phyloP scores from a whole-genome alignment of 768 basidiomycete species.

The Xerocomus brunneocitrinus region DNA sequence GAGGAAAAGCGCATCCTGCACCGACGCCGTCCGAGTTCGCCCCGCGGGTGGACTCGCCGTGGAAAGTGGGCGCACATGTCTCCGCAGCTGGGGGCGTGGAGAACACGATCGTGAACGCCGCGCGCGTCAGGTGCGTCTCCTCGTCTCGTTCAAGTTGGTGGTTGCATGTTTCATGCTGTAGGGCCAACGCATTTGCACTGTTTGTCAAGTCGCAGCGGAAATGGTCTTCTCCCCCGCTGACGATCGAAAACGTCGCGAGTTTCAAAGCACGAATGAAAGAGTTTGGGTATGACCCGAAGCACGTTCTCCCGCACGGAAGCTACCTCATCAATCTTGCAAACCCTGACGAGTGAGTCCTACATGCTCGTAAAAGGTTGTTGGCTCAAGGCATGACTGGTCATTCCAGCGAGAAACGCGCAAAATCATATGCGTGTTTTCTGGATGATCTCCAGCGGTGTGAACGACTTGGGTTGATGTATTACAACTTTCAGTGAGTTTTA shows the following conservation, averaged over 20 bases:
- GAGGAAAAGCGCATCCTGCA: slow-evolving; percentile 6
- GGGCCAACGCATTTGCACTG: slow-evolving; percentile 79
- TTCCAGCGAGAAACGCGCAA: slow-evolving; percentile 57
- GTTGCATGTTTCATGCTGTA: slow-evolving; percentile 17
- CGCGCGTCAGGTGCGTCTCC: slow-evolving; percentile 53
- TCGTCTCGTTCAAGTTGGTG: background rate
- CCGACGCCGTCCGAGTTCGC: slow-evolving; percentile 26
- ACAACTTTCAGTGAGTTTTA: slow-evolving; percentile 78
- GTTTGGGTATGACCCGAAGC: slow-evolving; percentile 55
- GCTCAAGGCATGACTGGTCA: background rate
- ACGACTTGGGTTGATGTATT: slow-evolving; percentile 63
- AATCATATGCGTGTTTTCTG: slow-evolving; percentile 74
- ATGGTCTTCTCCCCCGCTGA: slow-evolving; percentile 66
- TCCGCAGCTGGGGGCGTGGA: slow-evolving; percentile 79
- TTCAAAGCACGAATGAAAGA: slow-evolving; percentile 61
- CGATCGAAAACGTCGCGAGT: slow-evolving; percentile 42
- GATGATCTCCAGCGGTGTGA: slow-evolving; percentile 81
- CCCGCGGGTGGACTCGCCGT: slow-evolving; percentile 33
- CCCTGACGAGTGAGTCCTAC: slow-evolving; percentile 56
- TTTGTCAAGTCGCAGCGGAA: slow-evolving; percentile 83
- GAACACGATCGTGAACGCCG: slow-evolving; percentile 66
- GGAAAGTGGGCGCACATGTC: slow-evolving; percentile 83
- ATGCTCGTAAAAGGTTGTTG: background rate
- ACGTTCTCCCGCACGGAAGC: slow-evolving; percentile 78
- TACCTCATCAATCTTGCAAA: slow-evolving; percentile 86